phyloP scores from a whole-genome alignment of 345 rosid genomes.

The Rhizophora apiculata region DNA sequence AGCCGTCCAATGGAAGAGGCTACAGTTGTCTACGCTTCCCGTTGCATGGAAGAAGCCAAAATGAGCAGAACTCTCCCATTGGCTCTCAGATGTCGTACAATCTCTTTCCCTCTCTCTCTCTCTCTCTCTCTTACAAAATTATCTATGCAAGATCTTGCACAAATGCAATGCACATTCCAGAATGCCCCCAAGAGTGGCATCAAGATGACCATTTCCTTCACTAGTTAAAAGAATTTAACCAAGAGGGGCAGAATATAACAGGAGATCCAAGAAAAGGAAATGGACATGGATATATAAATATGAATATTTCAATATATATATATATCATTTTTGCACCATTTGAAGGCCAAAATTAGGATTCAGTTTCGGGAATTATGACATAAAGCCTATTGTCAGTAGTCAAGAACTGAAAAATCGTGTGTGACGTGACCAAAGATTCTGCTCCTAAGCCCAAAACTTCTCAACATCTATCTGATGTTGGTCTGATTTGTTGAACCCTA shows the following conservation, averaged over 20 bases:
- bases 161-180: not conserved
- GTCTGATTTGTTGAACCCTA: constrained; percentile 31
- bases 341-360: constrained; percentile 24
- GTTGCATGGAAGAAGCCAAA: constrained; percentile 36
- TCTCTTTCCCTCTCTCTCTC: no score
- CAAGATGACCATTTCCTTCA: constrained; percentile 21
- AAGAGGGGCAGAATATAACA: constrained; percentile 9
- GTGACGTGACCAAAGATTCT: constrained; percentile 82
- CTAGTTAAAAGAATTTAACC: not conserved
- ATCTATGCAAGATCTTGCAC: constrained; percentile 30
- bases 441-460: constrained; percentile 35
- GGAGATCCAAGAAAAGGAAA: constrained; percentile 16
- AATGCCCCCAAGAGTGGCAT: constrained; percentile 24
- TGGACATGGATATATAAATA: no score
- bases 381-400: constrained; percentile 56
- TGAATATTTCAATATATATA: no score
- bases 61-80: constrained; percentile 37
- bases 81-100: constrained; percentile 44
- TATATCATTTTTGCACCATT: not conserved
- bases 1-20: constrained; percentile 49
- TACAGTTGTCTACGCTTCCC: constrained; percentile 21
- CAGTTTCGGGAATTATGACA: constrained; percentile 38
- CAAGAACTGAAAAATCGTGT: constrained; percentile 52
- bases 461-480: constrained; percentile 30
- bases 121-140: constrained; percentile 12